These are phyloP conservation scores for Jimgerdemannia flammicorona DNA, from an alignment of 192 early-diverging fungal genomes.

Conservation along the genomic window DNA sequence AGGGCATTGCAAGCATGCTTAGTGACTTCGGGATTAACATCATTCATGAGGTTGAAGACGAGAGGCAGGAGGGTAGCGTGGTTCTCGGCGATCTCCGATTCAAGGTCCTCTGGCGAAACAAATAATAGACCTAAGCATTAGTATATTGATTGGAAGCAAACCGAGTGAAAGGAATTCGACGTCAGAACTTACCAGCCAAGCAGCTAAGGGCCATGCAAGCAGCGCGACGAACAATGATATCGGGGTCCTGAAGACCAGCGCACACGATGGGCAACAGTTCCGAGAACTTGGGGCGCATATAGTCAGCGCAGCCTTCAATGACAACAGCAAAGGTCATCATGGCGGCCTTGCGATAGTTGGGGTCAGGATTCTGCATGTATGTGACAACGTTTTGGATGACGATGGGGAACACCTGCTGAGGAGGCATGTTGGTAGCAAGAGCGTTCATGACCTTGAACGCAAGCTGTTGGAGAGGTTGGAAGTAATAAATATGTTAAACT, in stretches of 20 bases:
- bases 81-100: slow-evolving; percentile 71
- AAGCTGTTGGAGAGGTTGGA: slow-evolving; percentile 22
- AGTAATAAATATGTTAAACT: neutral
- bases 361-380: slow-evolving; percentile 77
- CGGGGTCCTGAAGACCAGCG: slow-evolving; percentile 76
- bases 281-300: slow-evolving; percentile 69
- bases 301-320: slow-evolving; percentile 86
- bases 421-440: slow-evolving; percentile 78
- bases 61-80: slow-evolving; percentile 83
- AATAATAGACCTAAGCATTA: slow-evolving; percentile 12
- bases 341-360: slow-evolving; percentile 75
- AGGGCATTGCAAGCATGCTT: slow-evolving; percentile 80
- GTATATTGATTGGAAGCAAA: neutral
- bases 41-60: slow-evolving; percentile 81
- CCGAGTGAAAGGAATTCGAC: slow-evolving; percentile 8
- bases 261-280: slow-evolving; percentile 78
- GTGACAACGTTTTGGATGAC: slow-evolving; percentile 66
- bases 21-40: slow-evolving; percentile 66
- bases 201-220: slow-evolving; percentile 84
- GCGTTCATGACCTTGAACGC: slow-evolving; percentile 70
- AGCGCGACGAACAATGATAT: slow-evolving; percentile 74
- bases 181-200: slow-evolving; percentile 47
- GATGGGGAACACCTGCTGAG: slow-evolving; percentile 83
- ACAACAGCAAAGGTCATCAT: slow-evolving; percentile 82
- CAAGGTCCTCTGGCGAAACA: slow-evolving; percentile 58